Conservation (phyloP, 495 filamentous ascomycete genomes). For the Aspergillus campestris region DNA sequence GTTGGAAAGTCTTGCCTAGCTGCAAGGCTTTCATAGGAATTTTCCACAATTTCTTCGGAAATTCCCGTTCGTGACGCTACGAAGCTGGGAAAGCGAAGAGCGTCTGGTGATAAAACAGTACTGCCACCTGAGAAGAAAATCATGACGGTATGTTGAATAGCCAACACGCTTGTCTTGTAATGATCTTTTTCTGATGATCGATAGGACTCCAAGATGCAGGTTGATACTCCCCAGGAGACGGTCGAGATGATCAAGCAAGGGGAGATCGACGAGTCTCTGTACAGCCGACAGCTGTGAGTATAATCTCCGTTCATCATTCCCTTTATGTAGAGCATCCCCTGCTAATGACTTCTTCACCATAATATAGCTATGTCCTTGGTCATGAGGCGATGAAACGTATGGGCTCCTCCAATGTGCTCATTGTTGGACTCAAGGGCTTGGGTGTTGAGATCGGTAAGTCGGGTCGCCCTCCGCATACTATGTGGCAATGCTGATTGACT, state of each 20-base stretch:
- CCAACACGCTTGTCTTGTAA: not conserved
- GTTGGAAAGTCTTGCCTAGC: slow-evolving; percentile 43
- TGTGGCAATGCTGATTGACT: slow-evolving; percentile 3
- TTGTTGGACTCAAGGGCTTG: slow-evolving; percentile 85
- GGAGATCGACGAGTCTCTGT: slow-evolving; percentile 93
- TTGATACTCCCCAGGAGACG: slow-evolving; percentile 54
- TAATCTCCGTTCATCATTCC: not conserved
- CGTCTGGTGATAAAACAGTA: slow-evolving; percentile 61
- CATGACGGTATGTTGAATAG: slow-evolving; percentile 62
- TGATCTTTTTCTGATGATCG: slow-evolving; percentile 9
- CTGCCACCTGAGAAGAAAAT: slow-evolving; percentile 68
- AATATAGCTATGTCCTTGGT: slow-evolving; percentile 72
- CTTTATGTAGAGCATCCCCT: not conserved
- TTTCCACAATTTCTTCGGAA: slow-evolving; percentile 49
- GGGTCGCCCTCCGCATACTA: not conserved
- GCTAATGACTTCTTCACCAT: slow-evolving; percentile 5
- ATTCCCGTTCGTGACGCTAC: slow-evolving; percentile 44
- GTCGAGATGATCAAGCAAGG: slow-evolving; percentile 52
- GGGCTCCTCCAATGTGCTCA: slow-evolving; percentile 89
- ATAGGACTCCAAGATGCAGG: slow-evolving; percentile 70
- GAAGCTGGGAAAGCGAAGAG: slow-evolving; percentile 79
- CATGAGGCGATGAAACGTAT: slow-evolving; percentile 99
- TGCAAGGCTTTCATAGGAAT: slow-evolving; percentile 41
- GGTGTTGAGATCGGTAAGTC: slow-evolving; percentile 83
- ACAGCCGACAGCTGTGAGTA: slow-evolving; percentile 84